These are phyloP conservation scores for Saccharomycopsis olivae DNA, from an alignment of 805 yeast genomes.

Conservation along the genomic window DNA sequence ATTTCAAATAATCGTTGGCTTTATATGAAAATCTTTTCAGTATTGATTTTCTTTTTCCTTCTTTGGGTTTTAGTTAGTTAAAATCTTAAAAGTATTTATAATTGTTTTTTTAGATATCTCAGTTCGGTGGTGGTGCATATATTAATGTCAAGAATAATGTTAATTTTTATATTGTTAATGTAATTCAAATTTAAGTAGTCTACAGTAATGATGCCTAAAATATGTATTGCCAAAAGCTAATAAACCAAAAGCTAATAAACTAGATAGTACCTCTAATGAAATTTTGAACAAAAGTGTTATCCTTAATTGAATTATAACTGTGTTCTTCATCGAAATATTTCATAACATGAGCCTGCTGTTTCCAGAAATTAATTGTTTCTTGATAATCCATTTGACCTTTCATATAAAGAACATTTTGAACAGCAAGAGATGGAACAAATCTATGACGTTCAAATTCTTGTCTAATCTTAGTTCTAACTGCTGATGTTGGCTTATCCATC, in stretches of 20 bases:
- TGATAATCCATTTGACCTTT: slow-evolving; percentile 90
- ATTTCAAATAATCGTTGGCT: slow-evolving; percentile 90
- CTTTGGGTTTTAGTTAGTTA: slow-evolving; percentile 72
- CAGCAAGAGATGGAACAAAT: slow-evolving; percentile 54
- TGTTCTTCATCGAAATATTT: slow-evolving; percentile 66
- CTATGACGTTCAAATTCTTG: slow-evolving; percentile 85
- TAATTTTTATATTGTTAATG: no score
- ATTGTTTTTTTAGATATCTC: no score
- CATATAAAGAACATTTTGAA: slow-evolving; percentile 58
- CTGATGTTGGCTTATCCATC: slow-evolving; percentile 67
- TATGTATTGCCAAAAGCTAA: no score
- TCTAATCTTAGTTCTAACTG: slow-evolving; percentile 73
- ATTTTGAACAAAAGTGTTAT: slow-evolving; percentile 57
- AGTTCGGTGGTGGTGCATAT: no score
- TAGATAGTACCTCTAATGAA: slow-evolving; percentile 47
- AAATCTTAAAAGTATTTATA: no score
- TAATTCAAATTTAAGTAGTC: no score
- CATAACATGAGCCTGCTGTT: slow-evolving; percentile 77
- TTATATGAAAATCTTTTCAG: slow-evolving; percentile 80
- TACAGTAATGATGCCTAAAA: no score
- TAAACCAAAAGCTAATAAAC: no score
- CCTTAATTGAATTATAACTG: slow-evolving; percentile 41
- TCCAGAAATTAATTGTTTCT: slow-evolving; percentile 83
- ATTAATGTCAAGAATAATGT: no score
- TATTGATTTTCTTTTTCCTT: slow-evolving; percentile 64